Evolutionary conservation across 2,329 filamentous ascomycete genomes (phyloP).

Genomic region (Cladosporium velox): DNA sequence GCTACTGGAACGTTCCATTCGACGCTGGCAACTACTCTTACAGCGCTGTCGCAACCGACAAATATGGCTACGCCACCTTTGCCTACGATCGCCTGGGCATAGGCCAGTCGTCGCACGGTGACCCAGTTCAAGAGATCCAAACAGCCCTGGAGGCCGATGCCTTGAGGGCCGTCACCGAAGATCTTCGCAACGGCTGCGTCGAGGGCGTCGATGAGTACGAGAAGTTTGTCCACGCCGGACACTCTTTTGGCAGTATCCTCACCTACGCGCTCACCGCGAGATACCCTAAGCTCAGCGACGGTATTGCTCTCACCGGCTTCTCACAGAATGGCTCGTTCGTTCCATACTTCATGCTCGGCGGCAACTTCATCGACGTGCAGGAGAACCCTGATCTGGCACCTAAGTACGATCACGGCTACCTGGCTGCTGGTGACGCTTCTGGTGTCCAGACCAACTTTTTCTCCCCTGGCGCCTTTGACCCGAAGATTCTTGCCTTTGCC

Average conservation of each 20-base stretch:
- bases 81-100: conserved; percentile 65
- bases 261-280: conserved; percentile 57
- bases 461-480: conserved; percentile 57
- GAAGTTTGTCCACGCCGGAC: conserved; percentile 61
- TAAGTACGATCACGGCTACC: conserved; percentile 53
- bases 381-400: conserved; percentile 31
- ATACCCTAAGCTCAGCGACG: conserved; percentile 58
- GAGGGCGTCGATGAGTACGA: conserved; percentile 43
- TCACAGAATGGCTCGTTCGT: conserved; percentile 52
- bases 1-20: conserved; percentile 64
- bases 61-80: conserved; percentile 61
- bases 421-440: conserved; percentile 50
- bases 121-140: conserved; percentile 63
- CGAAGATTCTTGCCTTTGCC: conserved; percentile 51
- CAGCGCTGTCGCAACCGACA: conserved; percentile 55
- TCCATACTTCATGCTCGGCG: conserved; percentile 35
- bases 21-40: conserved; percentile 65
- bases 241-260: conserved; percentile 61
- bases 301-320: conserved; percentile 63
- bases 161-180: conserved; percentile 55
- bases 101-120: conserved; percentile 59
- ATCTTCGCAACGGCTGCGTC: conserved; percentile 51
- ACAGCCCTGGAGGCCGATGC: conserved; percentile 59
- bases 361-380: conserved; percentile 38
- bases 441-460: conserved; percentile 55